Evolutionary conservation across 2,329 filamentous ascomycete genomes (phyloP).

Genomic region (Exophiala viscosa): DNA sequence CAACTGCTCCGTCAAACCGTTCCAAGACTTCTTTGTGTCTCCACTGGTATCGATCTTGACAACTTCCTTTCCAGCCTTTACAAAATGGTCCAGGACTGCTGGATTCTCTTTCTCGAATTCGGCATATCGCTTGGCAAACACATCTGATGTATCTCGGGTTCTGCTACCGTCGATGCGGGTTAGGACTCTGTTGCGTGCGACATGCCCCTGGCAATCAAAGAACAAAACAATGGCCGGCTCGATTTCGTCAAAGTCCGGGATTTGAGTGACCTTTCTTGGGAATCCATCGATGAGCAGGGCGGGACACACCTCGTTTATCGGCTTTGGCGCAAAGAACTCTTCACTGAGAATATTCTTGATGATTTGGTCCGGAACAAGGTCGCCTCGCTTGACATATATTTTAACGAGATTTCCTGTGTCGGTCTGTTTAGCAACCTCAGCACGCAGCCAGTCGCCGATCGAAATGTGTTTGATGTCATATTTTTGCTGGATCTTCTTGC

Average conservation of each 20-base stretch:
- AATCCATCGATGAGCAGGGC: conserved; percentile 22
- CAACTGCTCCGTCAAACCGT: not conserved
- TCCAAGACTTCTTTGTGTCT: not conserved
- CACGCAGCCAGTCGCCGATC: conserved; percentile 31
- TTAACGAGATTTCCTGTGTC: not conserved
- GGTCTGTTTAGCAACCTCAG: not conserved
- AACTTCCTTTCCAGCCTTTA: not conserved
- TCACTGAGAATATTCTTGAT: not conserved
- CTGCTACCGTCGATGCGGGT: conserved; percentile 3
- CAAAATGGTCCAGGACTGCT: not conserved
- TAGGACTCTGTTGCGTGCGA: conserved; percentile 19
- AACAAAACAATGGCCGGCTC: conserved; percentile 15
- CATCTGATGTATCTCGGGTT: not conserved
- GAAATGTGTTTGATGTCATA: conserved; percentile 30
- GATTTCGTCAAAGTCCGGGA: conserved; percentile 4
- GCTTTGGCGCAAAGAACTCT: too few species aligned
- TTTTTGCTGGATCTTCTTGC: conserved; percentile 25
- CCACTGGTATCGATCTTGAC: not conserved
- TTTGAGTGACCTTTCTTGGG: conserved; percentile 11
- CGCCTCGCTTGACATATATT: not conserved
- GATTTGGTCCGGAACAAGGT: not conserved
- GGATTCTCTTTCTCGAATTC: not conserved
- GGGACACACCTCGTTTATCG: not conserved
- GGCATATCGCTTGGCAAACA: not conserved
- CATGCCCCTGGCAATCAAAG: conserved; percentile 22